Percentiles rank a stretch among this genome's conserved stretches.
phyloP scores from a whole-genome alignment of 257 asterid species.

The Lycium ferocissimum region DNA sequence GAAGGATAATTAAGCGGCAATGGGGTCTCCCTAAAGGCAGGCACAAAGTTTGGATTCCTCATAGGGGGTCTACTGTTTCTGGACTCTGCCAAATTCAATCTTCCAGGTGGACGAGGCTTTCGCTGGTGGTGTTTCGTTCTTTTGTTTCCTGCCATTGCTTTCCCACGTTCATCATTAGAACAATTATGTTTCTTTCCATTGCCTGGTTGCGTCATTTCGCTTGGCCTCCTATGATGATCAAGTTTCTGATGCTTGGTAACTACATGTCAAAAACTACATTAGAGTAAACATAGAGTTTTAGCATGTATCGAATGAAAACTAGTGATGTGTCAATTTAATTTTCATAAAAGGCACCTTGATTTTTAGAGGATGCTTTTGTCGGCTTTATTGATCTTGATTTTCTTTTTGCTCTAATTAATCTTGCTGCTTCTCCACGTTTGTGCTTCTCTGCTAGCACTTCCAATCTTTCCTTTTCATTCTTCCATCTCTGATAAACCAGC shows the following conservation, averaged over 20 bases:
- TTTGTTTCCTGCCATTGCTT: slow-evolving; percentile 38
- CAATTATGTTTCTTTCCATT: slow-evolving; percentile 33
- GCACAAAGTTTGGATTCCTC: slow-evolving; percentile 37
- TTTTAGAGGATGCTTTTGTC: slow-evolving; percentile 38
- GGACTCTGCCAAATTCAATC: slow-evolving; percentile 30
- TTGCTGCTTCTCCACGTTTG: slow-evolving; percentile 76
- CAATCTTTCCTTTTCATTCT: slow-evolving; percentile 61
- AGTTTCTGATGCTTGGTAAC: slow-evolving; percentile 46
- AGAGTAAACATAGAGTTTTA: slow-evolving; percentile 8
- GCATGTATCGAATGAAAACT: background rate
- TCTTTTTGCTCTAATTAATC: slow-evolving; percentile 58
- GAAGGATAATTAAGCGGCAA: slow-evolving; percentile 28
- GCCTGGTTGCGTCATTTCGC: slow-evolving; percentile 34
- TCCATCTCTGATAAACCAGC: slow-evolving; percentile 58
- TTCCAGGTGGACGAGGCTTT: slow-evolving; percentile 30
- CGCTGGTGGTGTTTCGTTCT: slow-evolving; percentile 28
- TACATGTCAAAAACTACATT: slow-evolving; percentile 37
- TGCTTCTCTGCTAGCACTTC: slow-evolving; percentile 77
- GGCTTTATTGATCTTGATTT: slow-evolving; percentile 41
- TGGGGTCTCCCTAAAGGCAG: slow-evolving; percentile 40
- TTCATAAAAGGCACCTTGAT: slow-evolving; percentile 42
- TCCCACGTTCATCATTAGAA: slow-evolving; percentile 36
- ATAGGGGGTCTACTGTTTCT: slow-evolving; percentile 34
- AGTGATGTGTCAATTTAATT: background rate
- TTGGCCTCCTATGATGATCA: slow-evolving; percentile 38